Percentiles rank a stretch among this genome's conserved stretches.
Conservation (phyloP, 805 yeast species). For the Myxozyma vanderwaltii region DNA sequence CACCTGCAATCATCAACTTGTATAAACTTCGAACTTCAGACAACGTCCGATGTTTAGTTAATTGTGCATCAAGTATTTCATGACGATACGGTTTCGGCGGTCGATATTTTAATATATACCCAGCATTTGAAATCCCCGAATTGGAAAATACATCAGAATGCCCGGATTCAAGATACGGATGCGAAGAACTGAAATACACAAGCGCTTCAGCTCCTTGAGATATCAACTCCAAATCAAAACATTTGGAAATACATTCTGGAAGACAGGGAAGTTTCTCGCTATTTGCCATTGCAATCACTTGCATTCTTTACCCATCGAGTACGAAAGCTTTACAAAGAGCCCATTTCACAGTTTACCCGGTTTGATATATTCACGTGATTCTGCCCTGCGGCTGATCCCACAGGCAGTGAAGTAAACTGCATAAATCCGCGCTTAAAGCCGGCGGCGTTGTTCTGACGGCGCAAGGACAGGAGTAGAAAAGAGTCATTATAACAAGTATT, state of each 20-base stretch:
- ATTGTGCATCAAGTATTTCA: conserved; percentile 69
- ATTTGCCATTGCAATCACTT: not conserved
- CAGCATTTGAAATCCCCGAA: conserved; percentile 4
- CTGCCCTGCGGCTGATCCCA: no score
- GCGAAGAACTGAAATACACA: conserved; percentile 22
- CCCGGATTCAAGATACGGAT: conserved; percentile 31
- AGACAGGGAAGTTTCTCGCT: not conserved
- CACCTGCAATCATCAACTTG: conserved; percentile 53
- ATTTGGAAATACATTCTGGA: conserved; percentile 14
- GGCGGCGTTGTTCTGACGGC: no score
- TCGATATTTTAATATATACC: conserved; percentile 67
- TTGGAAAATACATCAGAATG: not conserved
- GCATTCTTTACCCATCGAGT: no score
- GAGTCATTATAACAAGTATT: no score
- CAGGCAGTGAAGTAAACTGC: no score
- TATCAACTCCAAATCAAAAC: conserved; percentile 21
- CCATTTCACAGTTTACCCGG: no score
- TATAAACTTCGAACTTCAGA: conserved; percentile 80
- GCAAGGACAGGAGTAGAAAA: no score
- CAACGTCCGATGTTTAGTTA: conserved; percentile 78
- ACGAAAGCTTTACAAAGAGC: no score
- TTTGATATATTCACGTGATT: no score
- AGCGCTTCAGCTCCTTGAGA: conserved; percentile 38
- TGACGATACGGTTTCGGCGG: conserved; percentile 93
- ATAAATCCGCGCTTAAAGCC: no score